Evolutionary conservation across 169 alveolate species (phyloP).

Genomic region (Plasmodium knowlesi): DNA sequence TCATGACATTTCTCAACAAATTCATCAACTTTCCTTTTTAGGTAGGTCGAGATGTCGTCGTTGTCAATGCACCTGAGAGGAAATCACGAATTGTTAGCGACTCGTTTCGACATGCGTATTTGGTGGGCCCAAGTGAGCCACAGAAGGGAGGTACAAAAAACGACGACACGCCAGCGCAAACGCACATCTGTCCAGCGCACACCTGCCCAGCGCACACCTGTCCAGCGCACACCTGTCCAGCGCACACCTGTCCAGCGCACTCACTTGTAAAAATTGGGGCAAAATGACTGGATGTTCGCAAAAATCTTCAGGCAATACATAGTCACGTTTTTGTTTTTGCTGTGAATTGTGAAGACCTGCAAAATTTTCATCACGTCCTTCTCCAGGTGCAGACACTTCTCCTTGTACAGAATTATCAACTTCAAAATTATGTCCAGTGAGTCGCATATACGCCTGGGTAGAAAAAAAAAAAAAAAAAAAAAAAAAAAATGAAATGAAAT

Average conservation of each 20-base stretch:
- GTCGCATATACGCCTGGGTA: slow-evolving; percentile 27
- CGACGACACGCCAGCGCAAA: neutral
- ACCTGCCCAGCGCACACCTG: too few species aligned
- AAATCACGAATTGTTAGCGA: neutral
- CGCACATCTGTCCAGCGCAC: too few species aligned
- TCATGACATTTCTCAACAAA: slow-evolving; percentile 50
- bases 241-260: neutral
- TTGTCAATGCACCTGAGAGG: slow-evolving; percentile 65
- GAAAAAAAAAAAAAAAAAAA: neutral
- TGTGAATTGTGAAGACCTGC: slow-evolving; percentile 59
- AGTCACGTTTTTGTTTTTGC: slow-evolving; percentile 62
- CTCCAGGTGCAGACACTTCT: slow-evolving; percentile 61
- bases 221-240: too few species aligned
- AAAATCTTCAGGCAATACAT: slow-evolving; percentile 60
- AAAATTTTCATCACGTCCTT: slow-evolving; percentile 58
- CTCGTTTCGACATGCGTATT: neutral
- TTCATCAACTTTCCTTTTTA: slow-evolving; percentile 66
- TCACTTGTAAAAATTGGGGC: slow-evolving; percentile 57
- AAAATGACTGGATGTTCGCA: slow-evolving; percentile 62
- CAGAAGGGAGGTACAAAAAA: neutral
- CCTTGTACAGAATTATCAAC: slow-evolving; percentile 42
- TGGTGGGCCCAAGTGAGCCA: neutral
- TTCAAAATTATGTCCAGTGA: slow-evolving; percentile 52
- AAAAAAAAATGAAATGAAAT: too few species aligned
- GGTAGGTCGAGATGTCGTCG: slow-evolving; percentile 57